Evolutionary conservation across 176 grass and related monocot genomes (phyloP).

Genomic region (Juncus effusus): DNA sequence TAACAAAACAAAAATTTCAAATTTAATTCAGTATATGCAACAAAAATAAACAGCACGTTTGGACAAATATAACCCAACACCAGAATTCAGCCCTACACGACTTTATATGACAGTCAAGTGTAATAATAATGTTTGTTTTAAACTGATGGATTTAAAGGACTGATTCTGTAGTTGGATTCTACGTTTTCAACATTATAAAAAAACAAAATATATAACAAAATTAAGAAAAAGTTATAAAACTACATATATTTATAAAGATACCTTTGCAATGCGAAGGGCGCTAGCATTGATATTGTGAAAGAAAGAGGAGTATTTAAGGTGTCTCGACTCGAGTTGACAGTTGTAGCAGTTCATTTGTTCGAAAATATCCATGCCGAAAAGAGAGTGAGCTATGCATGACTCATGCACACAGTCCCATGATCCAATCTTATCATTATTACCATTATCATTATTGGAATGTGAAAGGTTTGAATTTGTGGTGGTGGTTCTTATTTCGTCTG

Average conservation of each 20-base stretch:
- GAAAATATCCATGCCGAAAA: slow-evolving; percentile 92
- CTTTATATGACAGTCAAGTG: neutral
- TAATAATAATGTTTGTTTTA: neutral
- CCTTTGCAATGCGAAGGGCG: slow-evolving; percentile 79
- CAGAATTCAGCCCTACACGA: neutral
- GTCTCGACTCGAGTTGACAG: slow-evolving; percentile 67
- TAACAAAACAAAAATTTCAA: neutral
- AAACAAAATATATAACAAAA: slow-evolving; percentile 6
- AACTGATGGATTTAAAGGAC: neutral
- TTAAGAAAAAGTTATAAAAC: slow-evolving; percentile 17
- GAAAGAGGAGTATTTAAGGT: slow-evolving; percentile 89
- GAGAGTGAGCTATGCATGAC: slow-evolving; percentile 71
- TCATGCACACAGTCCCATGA: slow-evolving; percentile 85
- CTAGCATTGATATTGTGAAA: slow-evolving; percentile 98
- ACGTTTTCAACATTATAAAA: neutral
- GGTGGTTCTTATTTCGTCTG: neutral
- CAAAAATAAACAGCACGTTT: slow-evolving; percentile 6
- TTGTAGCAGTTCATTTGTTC: slow-evolving; percentile 84
- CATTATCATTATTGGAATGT: slow-evolving; percentile 35
- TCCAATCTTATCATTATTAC: slow-evolving; percentile 47
- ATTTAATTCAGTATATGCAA: slow-evolving; percentile 4
- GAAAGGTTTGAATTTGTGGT: neutral
- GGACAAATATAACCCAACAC: neutral
- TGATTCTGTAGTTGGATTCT: too few relatives aligned
- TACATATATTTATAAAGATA: slow-evolving; percentile 28